Evolutionary conservation across 768 basidiomycete genomes (phyloP), one percentile per base, ranked within the genome.

Genomic region (Leucosporidium yakuticum): DNA sequence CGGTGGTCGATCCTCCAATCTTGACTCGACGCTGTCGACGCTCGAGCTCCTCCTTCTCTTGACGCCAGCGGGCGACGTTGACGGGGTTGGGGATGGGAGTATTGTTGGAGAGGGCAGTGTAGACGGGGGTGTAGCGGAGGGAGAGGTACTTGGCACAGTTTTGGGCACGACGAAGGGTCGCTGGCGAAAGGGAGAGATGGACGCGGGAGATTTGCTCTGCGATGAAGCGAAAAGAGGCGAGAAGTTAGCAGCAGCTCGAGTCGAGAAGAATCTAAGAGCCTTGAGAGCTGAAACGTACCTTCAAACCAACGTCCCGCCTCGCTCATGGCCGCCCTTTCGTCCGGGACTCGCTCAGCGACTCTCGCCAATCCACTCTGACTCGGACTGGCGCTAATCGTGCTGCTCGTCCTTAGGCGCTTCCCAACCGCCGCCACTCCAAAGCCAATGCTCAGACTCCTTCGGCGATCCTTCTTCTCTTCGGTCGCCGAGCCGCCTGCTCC

Each of bases 161-260:
- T 25, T 67, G 51, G 17, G 65, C 65, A 31, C 65, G 65, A 19
- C 55, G 51, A 17, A 67, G 39, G 6, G 60, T 67, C 0, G 65
- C 60, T 4, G 65, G 65, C 11, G 65, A 67, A 21, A 67, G 65
- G 25, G 53, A 20, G 27, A 67, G 60, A 47, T 67, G 60, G 31
- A 67, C 65, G 8, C 56, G 39, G 11, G 60, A 61, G 60, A 67
- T 62, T 32, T 62, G 60, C n/a, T 54, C 65, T 55, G 49, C 4
- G 36, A 31, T 6, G 14, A 20, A 12, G 4, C 15, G 4, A 2
- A 50, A 8, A 44, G 2, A 11, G n/a, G 20, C 0, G 27, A 15
- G 19, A 44, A 36, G 9, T 50, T 8, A 25, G 21, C 19, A 14
- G 14, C 39, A 44, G 34, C 34, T 12, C 12, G 12, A 5, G 12